A percentile compares a stretch with the other conserved stretches of the same genome.
Evolutionary conservation across 2,329 filamentous ascomycete genomes (phyloP).

Genomic region (Alternaria arbusti): DNA sequence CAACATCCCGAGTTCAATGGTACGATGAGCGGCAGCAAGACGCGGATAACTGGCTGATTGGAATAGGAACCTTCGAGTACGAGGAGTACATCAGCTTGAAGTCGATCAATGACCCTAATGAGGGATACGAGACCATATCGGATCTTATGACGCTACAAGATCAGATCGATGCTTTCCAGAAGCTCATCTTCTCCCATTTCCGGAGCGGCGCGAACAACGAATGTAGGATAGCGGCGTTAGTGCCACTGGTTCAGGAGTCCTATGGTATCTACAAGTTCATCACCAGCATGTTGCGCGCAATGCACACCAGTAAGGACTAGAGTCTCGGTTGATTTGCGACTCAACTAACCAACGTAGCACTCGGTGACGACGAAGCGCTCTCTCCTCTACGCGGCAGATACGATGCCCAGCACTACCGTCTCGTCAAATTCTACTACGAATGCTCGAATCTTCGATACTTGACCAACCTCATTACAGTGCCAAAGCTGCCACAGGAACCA

Average conservation of each 20-base stretch:
- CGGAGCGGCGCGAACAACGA: slow-evolving; percentile 91
- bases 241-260: slow-evolving; percentile 93
- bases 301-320: slow-evolving; percentile 82
- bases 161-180: slow-evolving; percentile 98
- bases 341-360: slow-evolving; percentile 60
- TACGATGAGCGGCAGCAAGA: slow-evolving; percentile 31
- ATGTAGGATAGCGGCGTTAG: slow-evolving; percentile 91
- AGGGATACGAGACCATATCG: slow-evolving; percentile 94
- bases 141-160: slow-evolving; percentile 97
- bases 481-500: slow-evolving; percentile 92
- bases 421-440: slow-evolving; percentile 98
- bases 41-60: slow-evolving; percentile 20
- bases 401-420: slow-evolving; percentile 92
- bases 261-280: slow-evolving; percentile 99
- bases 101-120: slow-evolving; percentile 97
- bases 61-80: slow-evolving; percentile 83
- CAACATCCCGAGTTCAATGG: slow-evolving; percentile 98
- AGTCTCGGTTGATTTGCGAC: neutral
- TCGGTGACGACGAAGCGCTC: slow-evolving; percentile 91
- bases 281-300: slow-evolving; percentile 97
- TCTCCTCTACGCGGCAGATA: slow-evolving; percentile 88
- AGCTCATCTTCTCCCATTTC: slow-evolving; percentile 97
- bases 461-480: slow-evolving; percentile 93
- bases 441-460: slow-evolving; percentile 97
- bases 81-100: slow-evolving; percentile 98